A percentile compares a stretch with the other conserved stretches of the same genome.
Conservation (phyloP, 176 grass and related monocot species). For the Raddia guianensis region DNA sequence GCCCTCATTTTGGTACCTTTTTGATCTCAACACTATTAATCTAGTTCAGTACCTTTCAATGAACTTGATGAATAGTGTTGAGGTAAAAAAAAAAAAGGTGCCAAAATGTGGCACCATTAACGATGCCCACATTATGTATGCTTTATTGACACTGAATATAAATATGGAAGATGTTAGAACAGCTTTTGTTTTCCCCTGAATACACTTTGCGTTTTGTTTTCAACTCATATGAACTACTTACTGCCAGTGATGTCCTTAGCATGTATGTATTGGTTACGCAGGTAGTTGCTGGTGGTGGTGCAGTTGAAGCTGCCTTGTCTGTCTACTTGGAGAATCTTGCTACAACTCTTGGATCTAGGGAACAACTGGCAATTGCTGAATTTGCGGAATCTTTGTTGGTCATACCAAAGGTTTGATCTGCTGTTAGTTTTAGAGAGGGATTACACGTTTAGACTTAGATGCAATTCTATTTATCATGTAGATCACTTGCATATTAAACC, state of each 20-base stretch:
- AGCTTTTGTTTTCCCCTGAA: background rate
- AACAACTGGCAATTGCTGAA: constrained; percentile 81
- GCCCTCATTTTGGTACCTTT: too few species aligned
- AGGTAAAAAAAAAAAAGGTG: too few species aligned
- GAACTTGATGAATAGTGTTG: too few species aligned
- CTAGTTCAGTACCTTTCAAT: too few species aligned
- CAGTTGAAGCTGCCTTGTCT: constrained; percentile 81
- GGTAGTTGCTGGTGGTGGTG: constrained; percentile 96
- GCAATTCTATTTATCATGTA: background rate
- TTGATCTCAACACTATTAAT: too few species aligned
- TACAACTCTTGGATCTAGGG: constrained; percentile 83
- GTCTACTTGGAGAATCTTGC: constrained; percentile 91
- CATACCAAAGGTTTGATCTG: constrained; percentile 70
- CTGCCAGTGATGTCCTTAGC: background rate
- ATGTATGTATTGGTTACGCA: constrained; percentile 36
- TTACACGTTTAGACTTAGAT: too few species aligned
- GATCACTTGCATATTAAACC: background rate
- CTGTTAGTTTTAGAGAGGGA: too few species aligned
- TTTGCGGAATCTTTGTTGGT: constrained; percentile 86
- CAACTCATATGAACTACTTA: background rate
- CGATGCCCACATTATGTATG: background rate
- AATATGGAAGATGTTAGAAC: background rate
- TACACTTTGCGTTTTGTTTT: background rate
- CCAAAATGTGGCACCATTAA: too few species aligned
- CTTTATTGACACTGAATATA: background rate